Evolutionary conservation across 345 rosid species (phyloP).

Genomic region (Cardiospermum halicacabum): DNA sequence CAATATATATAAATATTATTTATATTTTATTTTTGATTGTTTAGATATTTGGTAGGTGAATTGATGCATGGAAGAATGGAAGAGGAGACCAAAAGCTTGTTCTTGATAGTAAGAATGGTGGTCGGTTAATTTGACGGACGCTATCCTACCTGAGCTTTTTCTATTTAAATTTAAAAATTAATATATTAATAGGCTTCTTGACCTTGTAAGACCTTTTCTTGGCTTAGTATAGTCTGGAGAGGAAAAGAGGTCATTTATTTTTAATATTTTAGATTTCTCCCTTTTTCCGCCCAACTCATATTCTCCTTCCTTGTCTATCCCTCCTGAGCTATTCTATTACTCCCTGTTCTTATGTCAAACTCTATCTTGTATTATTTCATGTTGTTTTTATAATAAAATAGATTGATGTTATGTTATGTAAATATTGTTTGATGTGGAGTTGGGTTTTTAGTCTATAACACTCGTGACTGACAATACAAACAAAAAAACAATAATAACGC

Average conservation of each 20-base stretch:
- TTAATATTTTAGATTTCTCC: neutral
- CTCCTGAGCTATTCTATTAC: conserved; percentile 88
- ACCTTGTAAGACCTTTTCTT: conserved; percentile 99
- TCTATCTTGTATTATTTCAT: too few relatives aligned
- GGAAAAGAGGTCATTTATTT: neutral
- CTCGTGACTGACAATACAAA: conserved; percentile 38
- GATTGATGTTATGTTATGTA: too few relatives aligned
- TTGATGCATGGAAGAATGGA: conserved; percentile 13
- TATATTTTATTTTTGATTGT: too few relatives aligned
- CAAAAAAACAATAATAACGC: conserved; percentile 1
- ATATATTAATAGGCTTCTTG: conserved; percentile 50
- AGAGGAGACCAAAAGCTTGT: conserved; percentile 6
- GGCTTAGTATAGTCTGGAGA: conserved; percentile 87
- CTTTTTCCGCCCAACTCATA: conserved; percentile 42
- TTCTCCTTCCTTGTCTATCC: conserved; percentile 94
- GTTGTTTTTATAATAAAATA: conserved; percentile 35
- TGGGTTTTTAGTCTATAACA: conserved; percentile 12
- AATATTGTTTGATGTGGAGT: too few relatives aligned
- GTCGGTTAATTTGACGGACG: conserved; percentile 54
- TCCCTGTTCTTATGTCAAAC: too few relatives aligned
- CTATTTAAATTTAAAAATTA: neutral
- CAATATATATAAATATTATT: too few relatives aligned
- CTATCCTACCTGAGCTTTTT: conserved; percentile 90
- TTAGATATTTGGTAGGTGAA: conserved; percentile 7
- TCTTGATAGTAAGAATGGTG: neutral